Evolutionary conservation across 2,329 filamentous ascomycete genomes (phyloP), one percentile per base, ranked within the genome.

Genomic region (Chaetomiaceae sp.): DNA sequence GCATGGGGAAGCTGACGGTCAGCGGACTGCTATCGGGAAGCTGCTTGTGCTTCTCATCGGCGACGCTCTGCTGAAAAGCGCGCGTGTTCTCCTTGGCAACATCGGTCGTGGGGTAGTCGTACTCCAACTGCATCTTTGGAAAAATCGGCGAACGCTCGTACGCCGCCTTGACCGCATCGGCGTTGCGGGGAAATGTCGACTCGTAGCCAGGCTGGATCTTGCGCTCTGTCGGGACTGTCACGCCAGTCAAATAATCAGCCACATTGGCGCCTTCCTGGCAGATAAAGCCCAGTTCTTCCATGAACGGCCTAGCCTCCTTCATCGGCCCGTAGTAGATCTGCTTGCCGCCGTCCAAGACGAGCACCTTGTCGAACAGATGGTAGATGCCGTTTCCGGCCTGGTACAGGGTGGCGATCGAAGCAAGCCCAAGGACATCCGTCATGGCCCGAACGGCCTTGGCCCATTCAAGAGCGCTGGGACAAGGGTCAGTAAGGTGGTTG

Each of bases 301-400:
- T 84, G 61, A 84, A 88, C 0, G 80, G 78, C 4, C 74, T 69
- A 0, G 85, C 85, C 55, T 83, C 72, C 5, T 73, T 67, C 58
- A 75, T 70, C 0, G 82, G 76, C 0, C 85, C 85, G 57, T 85
- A 87, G 69, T 78, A 88, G 41, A 86, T 75, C 59, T 87, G 67
- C 56, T 82, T 80, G 42, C 85, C 85, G 53, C 81, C 77, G 42
- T 87, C 83, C 3, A 88, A 74, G 8, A 88, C 77, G 0, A 87
- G 72, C 0, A 87, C 83, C 62, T 87, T 88, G 64, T 88, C 84
- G 63, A 88, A 87, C 0, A 84, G 73, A 23, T 85, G 72, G 64
- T 86, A 87, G 54, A 88, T 87, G 21, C 78, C 81, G 51, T 88
- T 85, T 5, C 82, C 82, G 3, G 85, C 85, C 63, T 88, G 85